phyloP scores from a whole-genome alignment of 441 rosid species.

The Pelargonium fulgidum region DNA sequence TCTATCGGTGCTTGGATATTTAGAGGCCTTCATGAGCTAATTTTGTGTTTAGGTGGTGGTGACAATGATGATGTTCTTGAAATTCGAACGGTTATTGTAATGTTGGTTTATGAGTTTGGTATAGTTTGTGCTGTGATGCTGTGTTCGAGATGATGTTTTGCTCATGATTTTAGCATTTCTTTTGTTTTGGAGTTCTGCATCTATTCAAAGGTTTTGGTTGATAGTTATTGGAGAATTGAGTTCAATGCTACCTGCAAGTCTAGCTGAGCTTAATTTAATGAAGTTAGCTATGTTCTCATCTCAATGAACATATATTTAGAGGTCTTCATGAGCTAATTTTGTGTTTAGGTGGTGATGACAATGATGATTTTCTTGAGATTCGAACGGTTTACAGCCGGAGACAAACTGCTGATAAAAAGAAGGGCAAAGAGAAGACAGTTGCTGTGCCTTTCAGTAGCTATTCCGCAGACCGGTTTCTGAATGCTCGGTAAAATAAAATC shows the following conservation, averaged over 20 bases:
- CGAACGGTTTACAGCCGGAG: not conserved
- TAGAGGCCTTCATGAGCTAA: not conserved
- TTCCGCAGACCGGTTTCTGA: not conserved
- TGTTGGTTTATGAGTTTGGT: not conserved
- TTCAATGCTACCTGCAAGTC: not conserved
- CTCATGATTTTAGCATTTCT: not conserved
- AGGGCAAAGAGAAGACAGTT: not conserved
- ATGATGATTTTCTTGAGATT: not conserved
- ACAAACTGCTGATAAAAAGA: not conserved
- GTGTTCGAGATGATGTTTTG: not conserved
- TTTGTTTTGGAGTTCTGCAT: not conserved
- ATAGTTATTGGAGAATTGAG: not conserved
- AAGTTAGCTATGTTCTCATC: not conserved
- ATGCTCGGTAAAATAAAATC: not conserved
- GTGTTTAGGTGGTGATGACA: not conserved
- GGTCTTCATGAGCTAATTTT: not conserved
- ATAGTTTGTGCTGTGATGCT: not conserved
- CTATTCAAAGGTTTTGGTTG: not conserved
- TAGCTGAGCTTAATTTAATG: not conserved
- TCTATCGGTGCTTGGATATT: not conserved
- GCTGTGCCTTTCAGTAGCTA: conserved; percentile 1
- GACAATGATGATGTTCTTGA: not conserved
- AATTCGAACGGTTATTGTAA: not conserved
- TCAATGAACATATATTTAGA: not conserved
- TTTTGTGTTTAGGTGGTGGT: not conserved